phyloP scores from a whole-genome alignment of 2,329 filamentous ascomycete genomes.

The Neurospora sp. region DNA sequence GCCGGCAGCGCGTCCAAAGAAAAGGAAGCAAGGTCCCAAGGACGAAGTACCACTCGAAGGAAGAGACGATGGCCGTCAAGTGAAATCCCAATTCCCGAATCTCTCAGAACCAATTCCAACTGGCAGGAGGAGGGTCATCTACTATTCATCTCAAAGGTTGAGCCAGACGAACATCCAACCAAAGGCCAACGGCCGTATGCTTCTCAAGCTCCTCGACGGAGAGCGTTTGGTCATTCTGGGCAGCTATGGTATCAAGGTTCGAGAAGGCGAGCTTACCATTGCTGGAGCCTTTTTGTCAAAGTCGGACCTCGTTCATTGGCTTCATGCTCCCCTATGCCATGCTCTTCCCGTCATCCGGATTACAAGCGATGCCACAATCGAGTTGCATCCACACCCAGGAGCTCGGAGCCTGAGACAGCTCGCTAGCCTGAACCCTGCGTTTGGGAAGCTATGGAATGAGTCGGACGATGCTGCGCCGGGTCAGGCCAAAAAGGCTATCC shows the following conservation, averaged over 20 bases:
- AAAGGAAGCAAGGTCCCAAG: not conserved
- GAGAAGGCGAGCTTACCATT: constrained; percentile 52
- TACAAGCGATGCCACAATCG: constrained; percentile 36
- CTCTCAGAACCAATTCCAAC: not conserved
- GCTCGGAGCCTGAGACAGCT: constrained; percentile 41
- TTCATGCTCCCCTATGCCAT: constrained; percentile 59
- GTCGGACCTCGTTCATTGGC: constrained; percentile 37
- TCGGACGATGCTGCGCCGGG: constrained; percentile 11
- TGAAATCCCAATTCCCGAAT: not conserved
- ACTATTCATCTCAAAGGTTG: constrained; percentile 37
- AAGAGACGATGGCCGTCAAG: not conserved
- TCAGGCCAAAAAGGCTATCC: constrained; percentile 20
- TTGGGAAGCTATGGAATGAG: constrained; percentile 56
- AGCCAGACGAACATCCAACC: constrained; percentile 33
- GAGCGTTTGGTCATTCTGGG: constrained; percentile 57
- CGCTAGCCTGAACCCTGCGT: constrained; percentile 53
- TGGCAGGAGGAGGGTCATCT: constrained; percentile 10
- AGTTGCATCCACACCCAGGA: constrained; percentile 45
- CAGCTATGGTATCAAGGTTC: constrained; percentile 54
- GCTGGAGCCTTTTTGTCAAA: constrained; percentile 52
- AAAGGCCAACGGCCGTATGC: constrained; percentile 28
- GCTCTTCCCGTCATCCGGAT: constrained; percentile 58
- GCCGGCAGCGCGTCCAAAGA: not conserved
- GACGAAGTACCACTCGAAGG: not conserved
- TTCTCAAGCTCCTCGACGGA: constrained; percentile 35